Evolutionary conservation across 805 yeast genomes (phyloP).

Genomic region (Starmerella bombi): DNA sequence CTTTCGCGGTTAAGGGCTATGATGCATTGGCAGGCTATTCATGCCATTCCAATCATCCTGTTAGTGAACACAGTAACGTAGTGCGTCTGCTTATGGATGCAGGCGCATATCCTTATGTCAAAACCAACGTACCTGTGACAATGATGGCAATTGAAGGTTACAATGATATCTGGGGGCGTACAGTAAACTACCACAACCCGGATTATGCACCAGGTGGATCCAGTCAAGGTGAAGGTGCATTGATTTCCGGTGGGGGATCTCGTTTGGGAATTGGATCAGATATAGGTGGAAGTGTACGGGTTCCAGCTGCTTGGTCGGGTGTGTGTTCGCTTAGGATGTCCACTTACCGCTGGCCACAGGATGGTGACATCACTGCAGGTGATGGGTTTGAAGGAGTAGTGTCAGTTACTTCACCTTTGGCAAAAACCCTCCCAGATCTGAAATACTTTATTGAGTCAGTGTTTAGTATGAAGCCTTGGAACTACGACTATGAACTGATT

Average conservation of each 20-base stretch:
- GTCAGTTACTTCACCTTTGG: conserved; percentile 29
- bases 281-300: conserved; percentile 44
- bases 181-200: conserved; percentile 38
- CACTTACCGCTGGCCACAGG: conserved; percentile 37
- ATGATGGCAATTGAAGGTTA: conserved; percentile 44
- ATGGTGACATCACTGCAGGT: conserved; percentile 30
- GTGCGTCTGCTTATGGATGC: conserved; percentile 35
- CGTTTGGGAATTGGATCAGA: conserved; percentile 44
- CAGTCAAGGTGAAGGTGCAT: conserved; percentile 41
- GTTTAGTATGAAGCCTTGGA: conserved; percentile 44
- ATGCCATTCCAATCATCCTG: conserved; percentile 31
- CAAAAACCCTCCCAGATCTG: conserved; percentile 38
- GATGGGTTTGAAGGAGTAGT: conserved; percentile 34
- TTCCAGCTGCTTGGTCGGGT: conserved; percentile 43
- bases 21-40: conserved; percentile 43
- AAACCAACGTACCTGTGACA: conserved; percentile 45
- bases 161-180: conserved; percentile 41
- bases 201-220: conserved; percentile 42
- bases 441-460: conserved; percentile 36
- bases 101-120: conserved; percentile 43
- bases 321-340: conserved; percentile 39
- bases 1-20: conserved; percentile 37
- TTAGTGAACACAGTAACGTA: conserved; percentile 31
- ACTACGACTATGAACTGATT: conserved; percentile 31
- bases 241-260: conserved; percentile 36